phyloP scores from a whole-genome alignment of 192 early-diverging fungal genomes.

The Umbelopsis vinacea region DNA sequence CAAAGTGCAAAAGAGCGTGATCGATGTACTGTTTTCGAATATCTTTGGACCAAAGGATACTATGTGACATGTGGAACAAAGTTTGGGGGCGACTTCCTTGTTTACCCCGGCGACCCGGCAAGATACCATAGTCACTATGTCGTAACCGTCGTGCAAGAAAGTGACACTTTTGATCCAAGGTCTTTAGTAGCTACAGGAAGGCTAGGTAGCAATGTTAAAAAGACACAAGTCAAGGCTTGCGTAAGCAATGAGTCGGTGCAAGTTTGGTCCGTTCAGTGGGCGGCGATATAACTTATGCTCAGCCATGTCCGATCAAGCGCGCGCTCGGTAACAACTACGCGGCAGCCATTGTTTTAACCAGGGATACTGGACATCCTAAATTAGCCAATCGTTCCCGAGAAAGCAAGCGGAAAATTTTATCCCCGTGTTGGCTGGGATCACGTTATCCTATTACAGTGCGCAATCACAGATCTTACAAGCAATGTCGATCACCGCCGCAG shows the following conservation, averaged over 20 bases:
- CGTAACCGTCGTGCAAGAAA: conserved; percentile 48
- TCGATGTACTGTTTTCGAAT: conserved; percentile 57
- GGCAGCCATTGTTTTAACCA: not conserved
- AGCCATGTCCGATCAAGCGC: conserved; percentile 8
- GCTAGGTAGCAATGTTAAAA: conserved; percentile 76
- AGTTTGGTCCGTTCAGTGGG: conserved; percentile 7
- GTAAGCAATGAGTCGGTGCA: conserved; percentile 5
- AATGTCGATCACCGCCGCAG: not conserved
- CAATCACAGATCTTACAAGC: not conserved
- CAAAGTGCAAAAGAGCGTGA: conserved; percentile 32
- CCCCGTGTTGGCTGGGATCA: conserved; percentile 3
- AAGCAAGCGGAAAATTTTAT: conserved; percentile 8
- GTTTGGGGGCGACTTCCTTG: conserved; percentile 87
- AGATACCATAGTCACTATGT: conserved; percentile 72
- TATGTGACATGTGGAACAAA: conserved; percentile 76
- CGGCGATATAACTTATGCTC: not conserved
- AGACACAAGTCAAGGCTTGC: conserved; percentile 41
- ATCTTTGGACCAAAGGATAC: conserved; percentile 68
- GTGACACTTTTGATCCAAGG: conserved; percentile 40
- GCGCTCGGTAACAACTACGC: conserved; percentile 8
- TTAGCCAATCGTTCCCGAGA: conserved; percentile 1
- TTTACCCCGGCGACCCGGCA: conserved; percentile 79
- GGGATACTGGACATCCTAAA: not conserved
- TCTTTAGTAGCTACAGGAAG: conserved; percentile 59
- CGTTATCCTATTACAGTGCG: not conserved